phyloP scores from a whole-genome alignment of 192 early-diverging fungal genomes.

The Borealophlyctis nickersoniae region DNA sequence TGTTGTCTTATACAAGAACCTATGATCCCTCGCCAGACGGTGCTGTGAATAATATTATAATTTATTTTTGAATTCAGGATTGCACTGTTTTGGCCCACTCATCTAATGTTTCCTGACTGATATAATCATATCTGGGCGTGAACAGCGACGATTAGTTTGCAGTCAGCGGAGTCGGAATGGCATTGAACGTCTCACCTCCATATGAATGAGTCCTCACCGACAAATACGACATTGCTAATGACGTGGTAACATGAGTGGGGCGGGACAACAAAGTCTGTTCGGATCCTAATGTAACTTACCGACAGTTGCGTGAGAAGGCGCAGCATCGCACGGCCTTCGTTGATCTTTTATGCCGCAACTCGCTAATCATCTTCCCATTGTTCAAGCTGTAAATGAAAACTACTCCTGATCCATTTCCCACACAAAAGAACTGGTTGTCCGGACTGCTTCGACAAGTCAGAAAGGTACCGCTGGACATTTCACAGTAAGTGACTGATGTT shows the following conservation, averaged over 20 bases:
- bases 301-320: constrained; percentile 71
- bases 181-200: constrained; percentile 85
- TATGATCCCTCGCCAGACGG: constrained; percentile 13
- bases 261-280: constrained; percentile 1
- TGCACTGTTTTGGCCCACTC: constrained; percentile 61
- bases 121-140: constrained; percentile 40
- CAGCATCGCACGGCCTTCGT: constrained; percentile 77
- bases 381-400: constrained; percentile 71
- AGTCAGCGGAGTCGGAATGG: too few relatives aligned
- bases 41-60: constrained; percentile 16
- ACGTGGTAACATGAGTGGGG: not conserved
- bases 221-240: constrained; percentile 62
- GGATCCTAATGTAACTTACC: constrained; percentile 38
- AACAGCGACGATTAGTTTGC: too few relatives aligned
- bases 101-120: constrained; percentile 66
- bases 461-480: not conserved
- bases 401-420: constrained; percentile 69
- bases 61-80: constrained; percentile 10
- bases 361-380: constrained; percentile 58
- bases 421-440: constrained; percentile 71
- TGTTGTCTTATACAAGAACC: too few relatives aligned
- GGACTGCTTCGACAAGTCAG: constrained; percentile 32
- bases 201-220: constrained; percentile 74
- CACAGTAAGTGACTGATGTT: not conserved
- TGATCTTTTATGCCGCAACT: constrained; percentile 71